Evolutionary conservation across 208 protist species (phyloP).

Genomic region (Jaenimonas drosophilae): DNA sequence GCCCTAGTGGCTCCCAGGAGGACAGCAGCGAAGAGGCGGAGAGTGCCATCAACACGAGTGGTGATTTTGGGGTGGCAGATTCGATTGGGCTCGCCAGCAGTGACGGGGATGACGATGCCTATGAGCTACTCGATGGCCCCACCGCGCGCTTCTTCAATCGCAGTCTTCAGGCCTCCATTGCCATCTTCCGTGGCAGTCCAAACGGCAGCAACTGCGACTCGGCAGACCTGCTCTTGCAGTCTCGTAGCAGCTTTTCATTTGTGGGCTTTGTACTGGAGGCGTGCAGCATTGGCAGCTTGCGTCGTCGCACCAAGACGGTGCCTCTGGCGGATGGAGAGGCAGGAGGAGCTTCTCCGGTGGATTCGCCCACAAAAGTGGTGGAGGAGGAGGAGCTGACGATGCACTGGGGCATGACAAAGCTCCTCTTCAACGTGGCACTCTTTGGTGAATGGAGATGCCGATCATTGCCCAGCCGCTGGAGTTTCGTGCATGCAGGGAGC

Average conservation of each 20-base stretch:
- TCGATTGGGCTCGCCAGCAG: constrained; percentile 1
- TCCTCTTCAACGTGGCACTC: constrained; percentile 97
- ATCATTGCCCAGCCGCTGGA: constrained; percentile 17
- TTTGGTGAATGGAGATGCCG: constrained; percentile 75
- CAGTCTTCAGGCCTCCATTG: constrained; percentile 37
- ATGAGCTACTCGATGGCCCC: constrained; percentile 17
- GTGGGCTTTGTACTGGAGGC: constrained; percentile 55
- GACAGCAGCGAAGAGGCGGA: too few relatives aligned
- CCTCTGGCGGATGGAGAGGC: too few relatives aligned
- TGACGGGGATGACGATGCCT: constrained; percentile 3
- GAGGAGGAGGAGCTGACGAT: constrained; percentile 72
- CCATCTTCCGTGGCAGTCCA: constrained; percentile 45
- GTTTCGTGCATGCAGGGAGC: constrained; percentile 38
- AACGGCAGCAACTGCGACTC: constrained; percentile 40
- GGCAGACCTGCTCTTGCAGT: constrained; percentile 25
- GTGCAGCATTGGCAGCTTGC: constrained; percentile 34
- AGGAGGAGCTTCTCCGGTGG: too few relatives aligned
- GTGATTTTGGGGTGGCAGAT: constrained; percentile 5
- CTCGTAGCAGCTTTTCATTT: constrained; percentile 51
- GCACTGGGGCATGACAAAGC: constrained; percentile 88
- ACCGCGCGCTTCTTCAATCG: constrained; percentile 46
- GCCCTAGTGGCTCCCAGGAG: too few relatives aligned
- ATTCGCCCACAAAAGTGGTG: too few relatives aligned
- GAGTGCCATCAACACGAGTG: too few relatives aligned
- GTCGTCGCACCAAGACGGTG: too few relatives aligned